Base-by-base conservation (phyloP, 192 early-diverging fungal genomes). In the Dissophora ornata region DNA sequence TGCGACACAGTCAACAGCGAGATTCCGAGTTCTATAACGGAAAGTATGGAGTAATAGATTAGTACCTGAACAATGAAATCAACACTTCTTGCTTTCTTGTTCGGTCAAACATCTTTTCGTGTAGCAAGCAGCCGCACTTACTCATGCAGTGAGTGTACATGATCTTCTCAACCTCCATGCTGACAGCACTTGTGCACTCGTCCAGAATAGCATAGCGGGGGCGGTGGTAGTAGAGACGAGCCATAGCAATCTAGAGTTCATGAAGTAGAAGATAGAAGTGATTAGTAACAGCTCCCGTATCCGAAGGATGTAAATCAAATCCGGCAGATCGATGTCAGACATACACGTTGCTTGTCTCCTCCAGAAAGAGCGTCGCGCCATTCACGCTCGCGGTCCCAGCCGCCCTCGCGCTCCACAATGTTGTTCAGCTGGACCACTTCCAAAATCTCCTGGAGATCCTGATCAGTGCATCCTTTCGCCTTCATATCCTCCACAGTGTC, bases 121-220 rank as follows among this genome's bases (percentile, higher is more conserved):
- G 13, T 1, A 58, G 24, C 13, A 2, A n/a, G 12, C 21, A 34
- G 9, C 24, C 42, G 29, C 22, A 64, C 65, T 50, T 80, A 77
- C 74, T 77, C 58, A 88, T 90, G 25, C 90, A 90, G 58, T 92
- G 88, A 32, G 91, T 91, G 70, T 92, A 93, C 92, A 99, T 94
- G 69, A 96, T 88, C 71, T 86, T 85, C 80, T 99, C 98, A 48
- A 97, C 85, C 60, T 98, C 97, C 88, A 94, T 94, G 73, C 90
- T 91, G 36, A 99, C 96, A n/a, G 97, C 88, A 60, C 85, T 86
- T 22, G 87, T 88, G 54, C 93, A 95, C 86, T 99, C 97, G 78
- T 98, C 96, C 74, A 99, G 82, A 84, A 99, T 96, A 36, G 96
- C 98, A 81, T 90, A 99, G 62, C 87, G 88, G 18, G 98, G 98